Evolutionary conservation across 1,284 basidiomycete species (phyloP).

Genomic region (Rhizoctonia solani): DNA sequence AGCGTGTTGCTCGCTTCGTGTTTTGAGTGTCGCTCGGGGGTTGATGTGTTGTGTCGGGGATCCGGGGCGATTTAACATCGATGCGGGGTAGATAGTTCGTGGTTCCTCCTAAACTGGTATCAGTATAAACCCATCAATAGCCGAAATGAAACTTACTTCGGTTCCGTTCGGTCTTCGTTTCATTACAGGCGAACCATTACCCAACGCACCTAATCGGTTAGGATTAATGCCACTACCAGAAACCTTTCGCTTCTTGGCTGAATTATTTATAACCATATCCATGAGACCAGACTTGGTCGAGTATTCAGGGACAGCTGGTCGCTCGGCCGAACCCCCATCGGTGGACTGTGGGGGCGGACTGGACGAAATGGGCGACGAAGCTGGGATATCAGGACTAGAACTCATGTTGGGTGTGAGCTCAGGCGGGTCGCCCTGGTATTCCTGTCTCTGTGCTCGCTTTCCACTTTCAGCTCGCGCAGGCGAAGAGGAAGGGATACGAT

Average conservation of each 20-base stretch:
- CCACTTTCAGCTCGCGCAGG: slow-evolving; percentile 3
- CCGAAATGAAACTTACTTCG: background rate
- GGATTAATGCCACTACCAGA: slow-evolving; percentile 3
- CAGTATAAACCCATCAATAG: background rate
- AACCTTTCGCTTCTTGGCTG: slow-evolving; percentile 17
- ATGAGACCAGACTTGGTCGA: slow-evolving; percentile 25
- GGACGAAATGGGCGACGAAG: slow-evolving; percentile 24
- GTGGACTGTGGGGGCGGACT: slow-evolving; percentile 14
- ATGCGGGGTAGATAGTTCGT: slow-evolving; percentile 15
- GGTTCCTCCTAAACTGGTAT: slow-evolving; percentile 8
- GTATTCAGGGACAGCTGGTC: background rate
- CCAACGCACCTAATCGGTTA: slow-evolving; percentile 6
- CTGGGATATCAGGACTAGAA: slow-evolving; percentile 11
- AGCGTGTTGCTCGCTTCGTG: background rate
- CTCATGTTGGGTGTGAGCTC: slow-evolving; percentile 24
- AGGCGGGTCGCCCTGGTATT: background rate
- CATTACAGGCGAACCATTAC: slow-evolving; percentile 24
- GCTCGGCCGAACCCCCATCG: background rate
- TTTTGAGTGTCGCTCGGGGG: slow-evolving; percentile 16
- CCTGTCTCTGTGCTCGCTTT: background rate
- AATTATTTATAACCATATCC: slow-evolving; percentile 33
- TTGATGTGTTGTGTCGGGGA: slow-evolving; percentile 29
- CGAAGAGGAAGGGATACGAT: slow-evolving; percentile 16
- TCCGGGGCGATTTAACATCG: slow-evolving; percentile 14
- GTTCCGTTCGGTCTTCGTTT: slow-evolving; percentile 12